phyloP scores from a whole-genome alignment of 2,329 filamentous ascomycete genomes.

The Xylariaceae sp. region DNA sequence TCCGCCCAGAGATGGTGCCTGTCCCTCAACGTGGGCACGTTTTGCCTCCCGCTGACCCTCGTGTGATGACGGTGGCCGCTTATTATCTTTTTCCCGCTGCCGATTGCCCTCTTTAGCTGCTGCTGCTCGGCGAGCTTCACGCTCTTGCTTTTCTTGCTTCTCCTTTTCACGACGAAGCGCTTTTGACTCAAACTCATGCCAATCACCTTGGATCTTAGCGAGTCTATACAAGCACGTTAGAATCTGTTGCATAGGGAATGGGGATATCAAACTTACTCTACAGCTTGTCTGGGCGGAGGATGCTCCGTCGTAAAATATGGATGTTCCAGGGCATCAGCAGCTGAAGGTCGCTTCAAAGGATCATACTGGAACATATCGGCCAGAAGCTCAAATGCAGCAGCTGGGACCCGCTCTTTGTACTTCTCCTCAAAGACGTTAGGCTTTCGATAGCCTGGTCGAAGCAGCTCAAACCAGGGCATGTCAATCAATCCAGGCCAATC shows the following conservation, averaged over 20 bases:
- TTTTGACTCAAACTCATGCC: slow-evolving; percentile 99
- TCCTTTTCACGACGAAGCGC: slow-evolving; percentile 87
- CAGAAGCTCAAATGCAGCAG: slow-evolving; percentile 78
- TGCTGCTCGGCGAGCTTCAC: slow-evolving; percentile 43
- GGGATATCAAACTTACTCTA: slow-evolving; percentile 62
- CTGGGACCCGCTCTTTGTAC: slow-evolving; percentile 72
- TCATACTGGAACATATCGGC: slow-evolving; percentile 86
- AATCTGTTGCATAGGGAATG: slow-evolving; percentile 19
- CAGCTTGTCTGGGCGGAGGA: slow-evolving; percentile 69
- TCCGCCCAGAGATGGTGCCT: slow-evolving; percentile 6
- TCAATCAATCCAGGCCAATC: slow-evolving; percentile 91
- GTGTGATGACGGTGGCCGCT: slow-evolving; percentile 19
- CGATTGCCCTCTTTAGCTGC: slow-evolving; percentile 36
- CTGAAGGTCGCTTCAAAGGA: slow-evolving; percentile 75
- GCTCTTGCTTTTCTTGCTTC: slow-evolving; percentile 60
- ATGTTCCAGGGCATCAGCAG: slow-evolving; percentile 79
- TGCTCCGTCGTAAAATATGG: slow-evolving; percentile 84
- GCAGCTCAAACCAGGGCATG: slow-evolving; percentile 94
- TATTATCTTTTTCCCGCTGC: slow-evolving; percentile 23
- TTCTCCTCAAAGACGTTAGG: slow-evolving; percentile 76
- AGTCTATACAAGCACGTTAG: slow-evolving; percentile 48
- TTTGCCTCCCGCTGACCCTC: slow-evolving; percentile 23
- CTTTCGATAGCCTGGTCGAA: slow-evolving; percentile 71
- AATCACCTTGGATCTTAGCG: slow-evolving; percentile 80
- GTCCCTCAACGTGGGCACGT: slow-evolving; percentile 24